Base-by-base conservation (phyloP, 108 stramenopile genomes). In the Nitzschia inconspicua region DNA sequence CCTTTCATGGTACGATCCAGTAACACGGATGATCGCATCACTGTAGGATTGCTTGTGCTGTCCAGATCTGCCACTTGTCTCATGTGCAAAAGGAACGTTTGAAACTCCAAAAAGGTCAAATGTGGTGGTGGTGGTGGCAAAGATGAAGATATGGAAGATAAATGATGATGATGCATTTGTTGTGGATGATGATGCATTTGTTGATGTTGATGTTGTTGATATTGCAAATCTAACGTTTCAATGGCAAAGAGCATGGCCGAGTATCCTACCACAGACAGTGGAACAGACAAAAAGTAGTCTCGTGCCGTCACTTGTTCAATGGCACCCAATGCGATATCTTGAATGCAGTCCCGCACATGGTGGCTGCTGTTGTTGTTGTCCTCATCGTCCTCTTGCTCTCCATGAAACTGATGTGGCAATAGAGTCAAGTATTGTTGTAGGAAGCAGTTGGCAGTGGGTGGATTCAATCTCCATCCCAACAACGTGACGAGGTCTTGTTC, bases 381-480 rank as follows among this genome's bases (percentile, higher is more conserved):
- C 32, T 6, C 27, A 13, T 22, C 50, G 7, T 10, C 25, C n/a
- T 40, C n/a, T n/a, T n/a, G n/a, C 37, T 16, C 37, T 55, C 20
- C 4, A 2, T 1, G 16, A n/a, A 37, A 22, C 54, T 18, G 13
- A 31, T 31, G 43, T 36, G 56, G 66, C 26, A 67, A 46, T 24
- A 67, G 27, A 11, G 37, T 57, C 10, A 67, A 0, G 39, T 67
- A 67, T 39, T 57, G 48, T 10, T 67, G 57, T 3, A 67, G 28
- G 28, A 67, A 67, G 56, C 66, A 67, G 32, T 57, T 49, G 0
- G 55, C 32, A 6, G 66, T 67, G 1, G 66, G 66, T n/a, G 66
- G 66, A 28, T 58, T 36, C 9, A 67, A 13, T 41, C 57, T 47
- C 66, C 66, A 67, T 0, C 19, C 26, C 37, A 58, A 42, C 0